A percentile compares a stretch with the other conserved stretches of the same genome.
phyloP scores from a whole-genome alignment of 352 stramenopile genomes.

The Phytopythium helicoides region DNA sequence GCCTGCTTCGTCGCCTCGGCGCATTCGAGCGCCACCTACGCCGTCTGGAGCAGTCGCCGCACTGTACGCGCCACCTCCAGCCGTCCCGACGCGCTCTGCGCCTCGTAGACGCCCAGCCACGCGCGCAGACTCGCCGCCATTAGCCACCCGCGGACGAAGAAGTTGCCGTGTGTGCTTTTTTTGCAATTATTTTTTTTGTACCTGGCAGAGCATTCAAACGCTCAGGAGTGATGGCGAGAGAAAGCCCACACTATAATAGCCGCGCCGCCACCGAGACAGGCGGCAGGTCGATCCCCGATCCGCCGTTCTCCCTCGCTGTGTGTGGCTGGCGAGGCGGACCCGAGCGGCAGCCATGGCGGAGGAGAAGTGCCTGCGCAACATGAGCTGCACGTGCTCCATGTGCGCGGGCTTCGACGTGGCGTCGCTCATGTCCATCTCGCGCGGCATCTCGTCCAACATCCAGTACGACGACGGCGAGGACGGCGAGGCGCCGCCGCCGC shows the following conservation, averaged over 20 bases:
- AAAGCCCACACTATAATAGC: too few relatives aligned
- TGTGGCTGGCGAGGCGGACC: not conserved
- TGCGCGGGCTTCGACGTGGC: slow-evolving; percentile 80
- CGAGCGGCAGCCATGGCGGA: slow-evolving; percentile 43
- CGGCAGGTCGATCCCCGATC: too few relatives aligned
- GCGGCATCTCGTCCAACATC: slow-evolving; percentile 82
- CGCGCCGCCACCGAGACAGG: too few relatives aligned
- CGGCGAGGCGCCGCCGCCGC: slow-evolving; percentile 18
- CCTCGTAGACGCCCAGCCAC: slow-evolving; percentile 31
- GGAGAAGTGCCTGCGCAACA: slow-evolving; percentile 82
- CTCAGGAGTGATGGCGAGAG: too few relatives aligned
- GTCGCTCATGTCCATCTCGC: slow-evolving; percentile 73
- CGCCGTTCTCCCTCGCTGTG: too few relatives aligned
- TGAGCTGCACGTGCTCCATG: slow-evolving; percentile 83
- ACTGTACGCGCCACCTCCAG: slow-evolving; percentile 6
- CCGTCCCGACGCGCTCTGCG: not conserved
- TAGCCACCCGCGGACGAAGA: not conserved
- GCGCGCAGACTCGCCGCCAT: slow-evolving; percentile 27
- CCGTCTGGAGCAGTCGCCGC: slow-evolving; percentile 12
- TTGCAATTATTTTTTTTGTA: slow-evolving; percentile 4
- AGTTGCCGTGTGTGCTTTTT: slow-evolving; percentile 6
- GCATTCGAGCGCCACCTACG: slow-evolving; percentile 14
- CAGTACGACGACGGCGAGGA: slow-evolving; percentile 52
- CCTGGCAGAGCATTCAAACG: too few relatives aligned
- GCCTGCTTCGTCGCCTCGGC: too few relatives aligned